Base-by-base conservation (phyloP, 352 stramenopile species). In the Pythium folliculosum region DNA sequence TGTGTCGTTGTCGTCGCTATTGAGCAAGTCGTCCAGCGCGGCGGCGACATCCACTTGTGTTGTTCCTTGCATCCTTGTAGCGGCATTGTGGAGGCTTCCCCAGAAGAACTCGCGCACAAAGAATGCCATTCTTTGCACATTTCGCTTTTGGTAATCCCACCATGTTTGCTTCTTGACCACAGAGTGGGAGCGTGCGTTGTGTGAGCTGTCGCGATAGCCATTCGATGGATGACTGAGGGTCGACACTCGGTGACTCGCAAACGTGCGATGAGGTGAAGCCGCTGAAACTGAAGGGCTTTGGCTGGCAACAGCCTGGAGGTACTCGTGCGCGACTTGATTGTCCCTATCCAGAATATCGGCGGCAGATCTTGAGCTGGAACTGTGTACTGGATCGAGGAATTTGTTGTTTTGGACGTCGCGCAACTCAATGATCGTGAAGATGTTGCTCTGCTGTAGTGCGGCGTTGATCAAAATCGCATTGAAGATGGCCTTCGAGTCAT, bases 361-460 rank as follows among this genome's bases (percentile, higher is more conserved):
- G 3, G 23, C 23, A 3, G 72, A 73, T 6, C 59, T 66, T 0
- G 76, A 80, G n/a, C 75, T 75, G 35, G 89, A 89, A 53, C 77
- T 90, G n/a, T 81, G 64, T 9, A 95, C 79, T 0, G 85, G 76
- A 55, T 95, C 87, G 47, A 95, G 68, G 37, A 90, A 95, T 21
- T 82, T 84, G 70, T 93, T 93, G 71, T 93, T 94, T 62, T 90
- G 80, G 12, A 91, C 82, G 58, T 95, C 86, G 47, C 86, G 82
- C 12, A 95, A 77, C 66, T 95, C 87, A 27, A 95, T 90, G 61
- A 95, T 94, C 2, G 87, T 93, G 67, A 95, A 95, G 30, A 90
- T 89, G 32, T 77, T 50, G 64, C 77, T 89, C 32, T 73, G 75
- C 58, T 89, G 72, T 16, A 92, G 68, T 14, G 87, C 87, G 8